Percentiles rank a stretch among this genome's conserved stretches.
Conservation (phyloP, 192 early-diverging fungal genomes). For the Coemansia sp. region DNA sequence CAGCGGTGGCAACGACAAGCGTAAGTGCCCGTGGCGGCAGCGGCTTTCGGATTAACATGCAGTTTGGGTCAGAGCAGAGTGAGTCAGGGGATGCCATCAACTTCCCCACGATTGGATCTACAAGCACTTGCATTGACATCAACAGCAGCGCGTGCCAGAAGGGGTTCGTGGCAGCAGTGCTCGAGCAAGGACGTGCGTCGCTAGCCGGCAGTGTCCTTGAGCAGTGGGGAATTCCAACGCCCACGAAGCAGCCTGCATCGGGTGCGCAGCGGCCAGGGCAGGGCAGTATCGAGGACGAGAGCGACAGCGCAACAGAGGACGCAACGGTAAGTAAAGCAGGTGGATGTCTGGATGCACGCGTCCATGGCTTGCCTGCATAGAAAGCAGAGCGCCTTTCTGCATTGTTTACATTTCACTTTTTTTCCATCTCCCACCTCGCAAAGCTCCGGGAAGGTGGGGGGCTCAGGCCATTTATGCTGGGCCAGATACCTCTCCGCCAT, state of each 20-base stretch:
- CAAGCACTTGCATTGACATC: background rate
- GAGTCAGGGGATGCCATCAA: background rate
- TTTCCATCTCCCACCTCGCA: background rate
- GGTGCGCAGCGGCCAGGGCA: background rate
- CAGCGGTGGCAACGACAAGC: slow-evolving; percentile 6
- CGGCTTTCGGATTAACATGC: slow-evolving; percentile 36
- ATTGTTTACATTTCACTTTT: slow-evolving; percentile 5
- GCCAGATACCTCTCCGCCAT: background rate
- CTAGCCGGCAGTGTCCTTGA: slow-evolving; percentile 30
- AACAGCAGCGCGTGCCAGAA: background rate
- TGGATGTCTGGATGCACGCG: background rate
- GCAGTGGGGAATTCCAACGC: slow-evolving; percentile 43
- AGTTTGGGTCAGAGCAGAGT: slow-evolving; percentile 17
- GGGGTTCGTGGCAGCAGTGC: background rate
- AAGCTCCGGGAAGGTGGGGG: background rate
- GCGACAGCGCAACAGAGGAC: slow-evolving; percentile 11
- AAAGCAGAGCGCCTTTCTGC: slow-evolving; percentile 1
- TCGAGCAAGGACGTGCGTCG: slow-evolving; percentile 37
- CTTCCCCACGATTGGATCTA: background rate
- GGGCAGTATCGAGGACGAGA: background rate
- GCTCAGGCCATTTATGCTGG: background rate
- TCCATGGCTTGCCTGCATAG: background rate
- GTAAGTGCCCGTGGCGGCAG: background rate
- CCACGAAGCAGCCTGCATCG: slow-evolving; percentile 8
- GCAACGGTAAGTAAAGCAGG: slow-evolving; percentile 12